Evolutionary conservation across 129 eudicot genomes (phyloP), one percentile per base, ranked within the genome.

Genomic region (Solidago caesia): DNA sequence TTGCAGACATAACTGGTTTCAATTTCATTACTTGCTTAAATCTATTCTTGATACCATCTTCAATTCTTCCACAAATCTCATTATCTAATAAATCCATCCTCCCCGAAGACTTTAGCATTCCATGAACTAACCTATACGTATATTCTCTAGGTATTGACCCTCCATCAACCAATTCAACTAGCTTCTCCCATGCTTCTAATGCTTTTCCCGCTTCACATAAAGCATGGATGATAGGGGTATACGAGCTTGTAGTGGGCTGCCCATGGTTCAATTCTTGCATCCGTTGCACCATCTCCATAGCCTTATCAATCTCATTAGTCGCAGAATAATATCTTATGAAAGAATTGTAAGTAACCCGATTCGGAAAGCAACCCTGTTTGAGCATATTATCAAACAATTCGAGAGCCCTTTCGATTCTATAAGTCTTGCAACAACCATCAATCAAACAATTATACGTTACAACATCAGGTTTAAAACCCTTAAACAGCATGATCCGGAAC

Each of bases 371-470:
- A 55, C 88, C 96, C 51, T 68, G 85, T 66, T 82, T 78, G 7
- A 57, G 41, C 98, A 94, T 94, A 80, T 88, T 89, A 52, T 90
- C 87, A 70, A 90, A 87, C 79, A 94, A 66, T 75, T 94, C 93
- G 59, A 88, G 29, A 21, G 97, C 97, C 77, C 98, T 88, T 79
- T 75, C 93, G 6, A 90, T 88, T 64, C 98, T 85, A 44, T 85
- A 71, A 15, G 90, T 94, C 81, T 94, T 94, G 63, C 98, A 94
- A 84, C 97, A 94, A 25, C 97, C 98, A 75, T 94, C 91, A 48
- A 88, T 94, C 87, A 94, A 80, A 73, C 91, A 86, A 45, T 94
- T 94, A 72, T 94, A 94, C 4, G 98, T 94, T 25, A 94, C 97
- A 73, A 94, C 91, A 76, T 94, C 98, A 5, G 98, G 98, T 15